phyloP scores from a whole-genome alignment of 2,329 filamentous ascomycete species.

The Fusarium sp. region DNA sequence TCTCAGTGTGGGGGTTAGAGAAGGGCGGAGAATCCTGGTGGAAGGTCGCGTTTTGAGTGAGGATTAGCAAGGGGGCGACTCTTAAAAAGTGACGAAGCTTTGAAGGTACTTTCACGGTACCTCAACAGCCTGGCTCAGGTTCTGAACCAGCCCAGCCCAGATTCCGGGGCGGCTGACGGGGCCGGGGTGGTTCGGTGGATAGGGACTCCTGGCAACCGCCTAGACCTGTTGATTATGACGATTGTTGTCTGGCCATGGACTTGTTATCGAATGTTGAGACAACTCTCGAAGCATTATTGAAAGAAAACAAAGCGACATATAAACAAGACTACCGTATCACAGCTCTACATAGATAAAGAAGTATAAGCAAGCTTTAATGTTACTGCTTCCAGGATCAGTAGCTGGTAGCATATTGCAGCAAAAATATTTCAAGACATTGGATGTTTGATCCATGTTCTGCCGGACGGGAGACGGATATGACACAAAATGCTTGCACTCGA shows the following conservation, averaged over 20 bases:
- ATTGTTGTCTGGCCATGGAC: slow-evolving; percentile 4
- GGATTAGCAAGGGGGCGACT: slow-evolving; percentile 12
- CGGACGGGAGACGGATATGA: neutral
- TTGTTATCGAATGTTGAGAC: neutral
- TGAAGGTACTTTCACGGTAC: slow-evolving; percentile 27
- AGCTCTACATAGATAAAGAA: neutral
- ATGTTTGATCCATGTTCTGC: neutral
- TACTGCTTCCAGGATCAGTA: neutral
- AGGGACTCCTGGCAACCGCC: slow-evolving; percentile 5
- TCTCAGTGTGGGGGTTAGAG: neutral
- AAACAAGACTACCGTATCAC: neutral
- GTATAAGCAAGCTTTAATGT: neutral
- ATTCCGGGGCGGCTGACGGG: slow-evolving; percentile 31
- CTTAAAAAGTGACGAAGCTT: slow-evolving; percentile 4
- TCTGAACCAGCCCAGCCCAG: slow-evolving; percentile 1
- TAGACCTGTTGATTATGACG: slow-evolving; percentile 5
- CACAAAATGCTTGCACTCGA: slow-evolving; percentile 12
- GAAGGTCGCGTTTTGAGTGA: slow-evolving; percentile 1
- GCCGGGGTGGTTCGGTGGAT: slow-evolving; percentile 18
- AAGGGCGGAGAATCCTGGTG: slow-evolving; percentile 31
- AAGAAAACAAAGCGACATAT: neutral
- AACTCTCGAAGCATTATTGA: neutral
- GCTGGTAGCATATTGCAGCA: neutral
- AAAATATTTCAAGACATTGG: neutral
- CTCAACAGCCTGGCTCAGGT: neutral